phyloP scores from a whole-genome alignment of 148 eudicot species.

The Cornus suecica region DNA sequence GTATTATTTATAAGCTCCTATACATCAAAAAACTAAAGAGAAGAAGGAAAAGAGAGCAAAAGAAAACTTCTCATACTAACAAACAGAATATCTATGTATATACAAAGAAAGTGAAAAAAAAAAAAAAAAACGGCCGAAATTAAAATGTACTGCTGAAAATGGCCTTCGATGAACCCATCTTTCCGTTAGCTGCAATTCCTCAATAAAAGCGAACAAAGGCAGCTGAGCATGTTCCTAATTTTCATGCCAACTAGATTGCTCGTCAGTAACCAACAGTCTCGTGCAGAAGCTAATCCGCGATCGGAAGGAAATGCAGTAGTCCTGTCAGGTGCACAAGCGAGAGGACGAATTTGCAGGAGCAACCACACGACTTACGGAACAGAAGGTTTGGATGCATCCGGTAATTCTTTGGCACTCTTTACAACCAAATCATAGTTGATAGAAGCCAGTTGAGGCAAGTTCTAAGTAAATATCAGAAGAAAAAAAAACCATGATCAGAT shows the following conservation, averaged over 20 bases:
- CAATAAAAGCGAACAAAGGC: no score
- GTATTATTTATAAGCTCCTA: background rate
- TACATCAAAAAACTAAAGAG: background rate
- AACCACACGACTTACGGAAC: conserved; percentile 15
- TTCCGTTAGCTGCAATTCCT: no score
- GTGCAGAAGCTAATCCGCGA: no score
- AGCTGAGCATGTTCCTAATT: no score
- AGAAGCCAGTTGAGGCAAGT: conserved; percentile 91
- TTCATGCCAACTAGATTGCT: no score
- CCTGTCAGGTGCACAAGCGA: background rate
- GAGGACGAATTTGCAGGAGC: background rate
- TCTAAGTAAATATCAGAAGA: conserved; percentile 38
- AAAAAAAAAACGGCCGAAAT: background rate
- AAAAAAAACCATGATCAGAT: conserved; percentile 8
- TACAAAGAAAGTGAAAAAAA: background rate
- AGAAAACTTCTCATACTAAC: conserved; percentile 3
- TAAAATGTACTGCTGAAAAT: background rate
- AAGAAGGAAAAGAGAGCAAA: background rate
- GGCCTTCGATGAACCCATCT: no score
- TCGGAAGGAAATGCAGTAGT: background rate
- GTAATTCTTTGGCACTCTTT: conserved; percentile 54
- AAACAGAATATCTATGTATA: background rate
- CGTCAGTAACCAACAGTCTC: no score
- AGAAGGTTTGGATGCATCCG: conserved; percentile 43
- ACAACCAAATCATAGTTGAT: conserved; percentile 89